Base-by-base conservation (phyloP, 2,329 filamentous ascomycete genomes). In the Colletotrichum ledebouriae region DNA sequence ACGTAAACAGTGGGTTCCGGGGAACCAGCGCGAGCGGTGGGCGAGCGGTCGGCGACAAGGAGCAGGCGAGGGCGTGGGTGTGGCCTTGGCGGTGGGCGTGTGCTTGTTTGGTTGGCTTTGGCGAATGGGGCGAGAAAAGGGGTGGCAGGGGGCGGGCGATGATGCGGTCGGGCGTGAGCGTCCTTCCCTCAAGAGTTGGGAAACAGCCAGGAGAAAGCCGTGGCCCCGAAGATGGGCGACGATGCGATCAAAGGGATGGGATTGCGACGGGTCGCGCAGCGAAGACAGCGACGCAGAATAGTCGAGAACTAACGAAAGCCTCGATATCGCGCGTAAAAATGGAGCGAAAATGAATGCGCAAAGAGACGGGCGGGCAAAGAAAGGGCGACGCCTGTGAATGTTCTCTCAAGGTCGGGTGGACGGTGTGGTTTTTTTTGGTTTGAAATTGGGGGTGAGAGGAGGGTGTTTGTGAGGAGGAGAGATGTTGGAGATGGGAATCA, bases 271-370 rank as follows among this genome's bases (percentile, higher is more conserved):
- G 61, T 71, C 69, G 69, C 70, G 70, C 69, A 71, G 66, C 65
- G 65, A 70, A 47, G 59, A 67, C 53, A 25, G 53, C 42, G 67
- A 71, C 49, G 65, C 56, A 61, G 64, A 67, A 64, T 20, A 72
- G 75, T 76, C 83, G 82, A 86, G 80, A 78, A 80, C 84, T 85
- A 86, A 76, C 77, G 70, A 86, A 82, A 82, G 80, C 78, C 80
- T 82, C 80, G 79, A 80, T 73, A 69, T 72, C 67, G 72, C 74
- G 73, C 69, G 49, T 67, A 55, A 72, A 64, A 67, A 66, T 49
- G 53, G 66, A 70, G 67, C 56, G 59, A 64, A 71, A 71, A 72
- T 59, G 71, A 69, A 70, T 70, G 71, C 71, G 71, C 71, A 67
- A 73, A 72, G 59, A 69, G 61, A 55, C 25, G 62, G 34, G 55